Evolutionary conservation across 2,329 filamentous ascomycete genomes (phyloP), one percentile per base, ranked within the genome.

Genomic region (Neospermospora avenae): DNA sequence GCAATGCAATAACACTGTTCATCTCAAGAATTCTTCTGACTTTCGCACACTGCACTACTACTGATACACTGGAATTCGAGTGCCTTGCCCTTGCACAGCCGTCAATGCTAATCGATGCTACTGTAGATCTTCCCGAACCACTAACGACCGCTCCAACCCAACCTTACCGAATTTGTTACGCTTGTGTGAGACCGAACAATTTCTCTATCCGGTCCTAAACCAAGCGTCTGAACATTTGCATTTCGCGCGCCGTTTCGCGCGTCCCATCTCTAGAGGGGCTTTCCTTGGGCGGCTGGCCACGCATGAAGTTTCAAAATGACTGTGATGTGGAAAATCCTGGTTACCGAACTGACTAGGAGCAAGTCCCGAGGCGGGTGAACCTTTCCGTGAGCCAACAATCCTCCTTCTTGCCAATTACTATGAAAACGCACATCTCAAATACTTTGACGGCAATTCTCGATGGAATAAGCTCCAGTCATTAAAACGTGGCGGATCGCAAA

Each of bases 251-350:
- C 24, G 37, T 52, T 49, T 28, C 48, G 45, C 35, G 46, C 35
- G 53, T 37, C 48, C 28, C n/a, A 24, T 51, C 48, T 51, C 18
- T 7, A 34, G 20, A 37, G 28, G 31, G 48, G 16, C 48, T 24
- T 14, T 22, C 48, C 48, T 37, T 51, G 48, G 35, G 48, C 48
- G 34, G n/a, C 13, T 25, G 28, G 6, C 42, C 25, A 20, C 51
- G 60, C 60, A 62, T 59, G 56, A 62, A 46, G 60, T 59, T 57
- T 59, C 60, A 59, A 62, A 39, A 59, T 59, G 45, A 53, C 56
- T 53, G 25, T 28, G 48, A 51, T 51, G 48, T 49, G 46, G 3
- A 14, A n/a, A 49, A 20, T 49, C 28, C 46, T 34, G 16, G 37
- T 16, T 39, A 49, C 51, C 41, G 31, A 35, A 35, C 51, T 24